Base-by-base conservation (phyloP, 495 filamentous ascomycete genomes). In the Stereocaulon alpinum region DNA sequence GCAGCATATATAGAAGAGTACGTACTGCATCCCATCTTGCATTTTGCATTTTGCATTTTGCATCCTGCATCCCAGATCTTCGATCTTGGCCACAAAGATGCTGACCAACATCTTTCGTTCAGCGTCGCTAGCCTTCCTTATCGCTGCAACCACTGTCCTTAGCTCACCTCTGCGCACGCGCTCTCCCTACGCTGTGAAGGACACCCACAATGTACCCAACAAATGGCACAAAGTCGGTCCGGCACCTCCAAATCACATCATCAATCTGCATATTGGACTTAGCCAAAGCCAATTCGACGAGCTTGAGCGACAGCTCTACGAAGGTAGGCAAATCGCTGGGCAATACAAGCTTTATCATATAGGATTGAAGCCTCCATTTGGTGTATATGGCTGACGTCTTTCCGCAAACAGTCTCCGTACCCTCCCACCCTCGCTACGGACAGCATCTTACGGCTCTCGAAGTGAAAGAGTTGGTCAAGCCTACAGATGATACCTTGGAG, bases 121-220 rank as follows among this genome's bases (percentile, higher is more conserved):
- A 60, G 53, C 24, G n/a, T 37, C 49, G 24, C 27, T 63, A 18
- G 45, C 51, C 40, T 15, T 63, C 29, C 32, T 61, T 17, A 14
- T 49, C 37, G 14, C 27, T 32, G 22, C 49, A 41, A 41, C 43
- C 29, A 9, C 44, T 44, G 44, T 45, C 17, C 34, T 55, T 49
- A 14, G 37, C 29, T 55, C 57, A 4, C 62, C 64, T 18, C 9
- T 61, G 6, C 58, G 34, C 32, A 22, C 49, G 42, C 64, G 64
- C 42, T 57, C 55, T 15, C 41, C 57, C 3, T 82, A 82, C 63
- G 70, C 67, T 15, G 71, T 82, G 49, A 83, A 82, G 65, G 80
- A 82, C 40, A 64, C 69, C 29, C 78, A 81, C 58, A 57, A 64
- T 56, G 74, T 77, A 10, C 80, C 80, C 20, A 64, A 64, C 30